Percentiles rank a stretch among this genome's conserved stretches.
Conservation (phyloP, 169 alveolate genomes). For the Plasmodium malariae region DNA sequence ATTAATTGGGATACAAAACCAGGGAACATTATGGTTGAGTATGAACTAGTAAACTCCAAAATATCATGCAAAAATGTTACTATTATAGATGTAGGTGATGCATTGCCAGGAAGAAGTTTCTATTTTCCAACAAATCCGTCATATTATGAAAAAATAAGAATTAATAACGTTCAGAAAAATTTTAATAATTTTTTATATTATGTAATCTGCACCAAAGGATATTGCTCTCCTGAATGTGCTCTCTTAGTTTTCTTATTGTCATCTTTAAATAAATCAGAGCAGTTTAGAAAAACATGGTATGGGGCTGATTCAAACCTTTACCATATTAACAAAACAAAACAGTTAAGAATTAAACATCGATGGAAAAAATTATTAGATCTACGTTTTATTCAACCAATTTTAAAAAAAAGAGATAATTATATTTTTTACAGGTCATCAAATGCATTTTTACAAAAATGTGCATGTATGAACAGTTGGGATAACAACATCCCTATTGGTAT, state of each 20-base stretch:
- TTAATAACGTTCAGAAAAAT: constrained; percentile 36
- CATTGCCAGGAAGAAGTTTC: constrained; percentile 81
- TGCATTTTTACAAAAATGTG: not conserved
- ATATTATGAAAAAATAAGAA: constrained; percentile 71
- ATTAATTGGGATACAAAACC: constrained; percentile 87
- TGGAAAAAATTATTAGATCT: constrained; percentile 78
- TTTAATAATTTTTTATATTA: constrained; percentile 69
- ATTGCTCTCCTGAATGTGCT: constrained; percentile 85
- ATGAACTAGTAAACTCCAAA: constrained; percentile 66
- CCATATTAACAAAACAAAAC: constrained; percentile 74
- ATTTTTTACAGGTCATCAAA: not conserved
- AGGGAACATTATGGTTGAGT: constrained; percentile 80
- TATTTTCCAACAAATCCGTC: constrained; percentile 81
- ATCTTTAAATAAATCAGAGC: constrained; percentile 77
- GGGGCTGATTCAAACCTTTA: constrained; percentile 68
- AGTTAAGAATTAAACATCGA: constrained; percentile 74
- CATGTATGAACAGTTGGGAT: not conserved
- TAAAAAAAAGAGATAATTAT: constrained; percentile 26
- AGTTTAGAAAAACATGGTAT: constrained; percentile 82
- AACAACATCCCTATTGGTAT: not conserved
- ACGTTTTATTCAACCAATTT: constrained; percentile 63
- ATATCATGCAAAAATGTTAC: constrained; percentile 80
- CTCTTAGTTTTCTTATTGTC: constrained; percentile 81
- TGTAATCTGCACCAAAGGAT: constrained; percentile 84
- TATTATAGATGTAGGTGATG: constrained; percentile 84